These are phyloP conservation scores for Trebouxia gelatinosa DNA, from an alignment of 163 green algal genomes.

Conservation along the genomic window DNA sequence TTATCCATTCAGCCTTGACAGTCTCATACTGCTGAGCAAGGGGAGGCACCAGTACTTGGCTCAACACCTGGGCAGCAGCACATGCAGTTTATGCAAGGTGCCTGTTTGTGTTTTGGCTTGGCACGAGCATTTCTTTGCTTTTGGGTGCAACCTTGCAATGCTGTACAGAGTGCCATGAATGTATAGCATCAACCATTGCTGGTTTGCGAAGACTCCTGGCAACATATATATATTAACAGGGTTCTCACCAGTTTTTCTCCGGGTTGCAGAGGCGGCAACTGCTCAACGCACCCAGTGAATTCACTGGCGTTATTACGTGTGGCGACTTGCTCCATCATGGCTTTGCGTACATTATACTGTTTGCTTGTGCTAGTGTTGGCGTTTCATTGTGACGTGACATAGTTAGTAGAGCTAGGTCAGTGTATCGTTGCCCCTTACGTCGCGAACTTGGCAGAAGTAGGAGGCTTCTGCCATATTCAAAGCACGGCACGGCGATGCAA, in stretches of 20 bases:
- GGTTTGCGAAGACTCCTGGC: too few relatives aligned
- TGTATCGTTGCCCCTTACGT: too few relatives aligned
- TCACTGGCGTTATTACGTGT: neutral
- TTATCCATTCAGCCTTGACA: neutral
- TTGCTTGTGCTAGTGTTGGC: too few relatives aligned
- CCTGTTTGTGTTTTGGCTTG: neutral
- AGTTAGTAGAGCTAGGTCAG: too few relatives aligned
- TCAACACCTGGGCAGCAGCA: neutral
- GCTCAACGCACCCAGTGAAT: neutral
- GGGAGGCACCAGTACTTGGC: constrained; percentile 13
- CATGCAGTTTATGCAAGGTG: neutral
- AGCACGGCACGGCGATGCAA: too few relatives aligned
- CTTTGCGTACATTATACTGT: too few relatives aligned
- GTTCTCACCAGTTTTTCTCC: neutral
- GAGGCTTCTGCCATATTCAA: too few relatives aligned
- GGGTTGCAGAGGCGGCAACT: neutral
- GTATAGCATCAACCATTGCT: too few relatives aligned
- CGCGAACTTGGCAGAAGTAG: too few relatives aligned
- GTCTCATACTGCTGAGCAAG: neutral
- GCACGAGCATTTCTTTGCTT: neutral
- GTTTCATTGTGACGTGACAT: too few relatives aligned
- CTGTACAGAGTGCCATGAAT: too few relatives aligned
- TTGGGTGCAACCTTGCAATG: neutral
- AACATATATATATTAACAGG: neutral
- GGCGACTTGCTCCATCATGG: neutral